A percentile compares a stretch with the other conserved stretches of the same genome.
Conservation (phyloP, 495 filamentous ascomycete genomes). For the Penicillium malachiteum region DNA sequence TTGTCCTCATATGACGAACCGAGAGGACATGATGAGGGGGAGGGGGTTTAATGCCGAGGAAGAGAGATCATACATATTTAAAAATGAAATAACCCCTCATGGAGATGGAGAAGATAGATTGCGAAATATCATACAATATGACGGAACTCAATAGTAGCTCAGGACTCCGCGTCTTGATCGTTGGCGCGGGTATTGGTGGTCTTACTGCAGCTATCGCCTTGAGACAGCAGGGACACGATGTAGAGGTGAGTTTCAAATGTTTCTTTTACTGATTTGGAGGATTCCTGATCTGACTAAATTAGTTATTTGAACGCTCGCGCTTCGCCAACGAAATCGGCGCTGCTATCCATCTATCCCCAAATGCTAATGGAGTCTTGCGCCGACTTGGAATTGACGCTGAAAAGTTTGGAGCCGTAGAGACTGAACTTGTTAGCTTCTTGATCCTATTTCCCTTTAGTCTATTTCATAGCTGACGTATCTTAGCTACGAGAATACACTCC, state of each 20-base stretch:
- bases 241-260: conserved; percentile 32
- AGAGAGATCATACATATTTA: neutral
- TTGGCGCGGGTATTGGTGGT: conserved; percentile 59
- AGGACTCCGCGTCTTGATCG: conserved; percentile 44
- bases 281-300: neutral
- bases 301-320: conserved; percentile 55
- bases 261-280: neutral
- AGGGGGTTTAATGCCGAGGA: neutral
- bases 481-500: conserved; percentile 35
- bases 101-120: neutral
- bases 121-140: conserved; percentile 6
- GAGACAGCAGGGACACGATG: conserved; percentile 53
- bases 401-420: conserved; percentile 36
- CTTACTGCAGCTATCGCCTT: conserved; percentile 54
- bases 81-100: neutral
- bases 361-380: conserved; percentile 48
- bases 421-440: conserved; percentile 21
- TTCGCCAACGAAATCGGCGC: conserved; percentile 57
- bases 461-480: neutral
- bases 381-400: conserved; percentile 41
- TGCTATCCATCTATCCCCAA: conserved; percentile 55
- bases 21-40: neutral
- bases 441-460: neutral
- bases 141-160: conserved; percentile 4
- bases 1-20: neutral